Percentiles rank a stretch among this genome's conserved stretches.
Evolutionary conservation across 495 filamentous ascomycete genomes (phyloP).

Genomic region (Collariella sp.): DNA sequence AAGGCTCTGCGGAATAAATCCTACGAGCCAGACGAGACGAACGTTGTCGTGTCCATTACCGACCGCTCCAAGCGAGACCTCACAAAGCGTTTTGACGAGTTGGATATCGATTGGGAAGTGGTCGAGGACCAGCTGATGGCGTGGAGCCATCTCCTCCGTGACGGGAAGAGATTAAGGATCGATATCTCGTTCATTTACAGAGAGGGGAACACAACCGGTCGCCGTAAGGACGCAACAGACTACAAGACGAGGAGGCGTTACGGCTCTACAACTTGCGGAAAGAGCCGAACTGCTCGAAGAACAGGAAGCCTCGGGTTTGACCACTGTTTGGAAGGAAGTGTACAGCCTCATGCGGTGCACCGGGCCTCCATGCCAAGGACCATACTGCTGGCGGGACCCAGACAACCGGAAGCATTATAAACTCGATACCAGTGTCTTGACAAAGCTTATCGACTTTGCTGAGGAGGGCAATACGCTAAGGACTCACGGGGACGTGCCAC

Average conservation of each 20-base stretch:
- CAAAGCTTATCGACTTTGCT: conserved; percentile 20
- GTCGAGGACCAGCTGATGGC: conserved; percentile 13
- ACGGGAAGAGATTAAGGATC: conserved; percentile 20
- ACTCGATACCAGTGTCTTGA: conserved; percentile 24
- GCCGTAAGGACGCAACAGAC: neutral
- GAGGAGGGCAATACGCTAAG: conserved; percentile 18
- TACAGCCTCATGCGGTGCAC: conserved; percentile 27
- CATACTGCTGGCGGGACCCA: conserved; percentile 31
- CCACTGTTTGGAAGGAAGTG: conserved; percentile 23
- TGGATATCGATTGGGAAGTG: conserved; percentile 14
- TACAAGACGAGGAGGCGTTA: conserved; percentile 5
- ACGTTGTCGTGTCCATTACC: conserved; percentile 16
- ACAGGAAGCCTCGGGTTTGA: conserved; percentile 17
- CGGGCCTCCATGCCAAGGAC: conserved; percentile 22
- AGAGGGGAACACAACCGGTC: neutral
- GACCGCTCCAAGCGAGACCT: conserved; percentile 15
- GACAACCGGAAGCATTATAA: conserved; percentile 27
- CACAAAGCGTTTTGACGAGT: conserved; percentile 16
- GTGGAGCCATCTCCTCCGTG: conserved; percentile 16
- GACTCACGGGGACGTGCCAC: conserved; percentile 25
- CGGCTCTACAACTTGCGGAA: conserved; percentile 15
- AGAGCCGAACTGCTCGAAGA: conserved; percentile 23
- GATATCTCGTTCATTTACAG: conserved; percentile 22
- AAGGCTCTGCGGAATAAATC: conserved; percentile 11
- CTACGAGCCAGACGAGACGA: conserved; percentile 19